Conservation (phyloP, 805 yeast species). For the Saccharomyces paradoxus region DNA sequence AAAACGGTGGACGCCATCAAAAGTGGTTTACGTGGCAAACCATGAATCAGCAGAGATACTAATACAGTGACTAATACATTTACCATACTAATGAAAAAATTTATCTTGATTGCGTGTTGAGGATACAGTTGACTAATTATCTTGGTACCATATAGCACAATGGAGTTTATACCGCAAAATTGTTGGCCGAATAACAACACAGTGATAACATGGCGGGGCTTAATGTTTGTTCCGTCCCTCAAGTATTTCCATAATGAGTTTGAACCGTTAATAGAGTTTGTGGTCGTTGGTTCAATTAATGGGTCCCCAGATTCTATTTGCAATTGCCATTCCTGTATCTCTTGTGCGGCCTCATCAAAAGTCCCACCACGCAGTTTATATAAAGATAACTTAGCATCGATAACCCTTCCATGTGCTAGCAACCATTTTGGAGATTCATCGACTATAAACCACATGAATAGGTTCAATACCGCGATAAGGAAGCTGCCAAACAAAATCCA, state of each 20-base stretch:
- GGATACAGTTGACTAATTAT: constrained; percentile 63
- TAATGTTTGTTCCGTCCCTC: constrained; percentile 40
- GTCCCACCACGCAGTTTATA: not conserved
- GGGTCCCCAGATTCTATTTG: not conserved
- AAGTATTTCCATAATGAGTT: constrained; percentile 37
- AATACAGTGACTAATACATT: constrained; percentile 63
- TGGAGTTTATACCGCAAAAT: constrained; percentile 80
- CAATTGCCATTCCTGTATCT: not conserved
- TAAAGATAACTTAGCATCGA: not conserved
- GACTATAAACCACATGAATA: not conserved
- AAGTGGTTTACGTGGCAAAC: constrained; percentile 61
- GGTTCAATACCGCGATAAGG: not conserved
- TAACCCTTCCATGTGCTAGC: constrained; percentile 17
- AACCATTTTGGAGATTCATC: constrained; percentile 7
- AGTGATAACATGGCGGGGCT: constrained; percentile 54
- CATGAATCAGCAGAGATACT: constrained; percentile 64
- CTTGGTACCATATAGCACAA: constrained; percentile 80
- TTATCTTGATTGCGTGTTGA: constrained; percentile 53
- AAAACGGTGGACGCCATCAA: constrained; percentile 50
- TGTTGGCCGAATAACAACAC: constrained; percentile 75
- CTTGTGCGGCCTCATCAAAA: not conserved
- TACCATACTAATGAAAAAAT: constrained; percentile 60
- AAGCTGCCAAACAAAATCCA: not conserved
- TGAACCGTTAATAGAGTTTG: not conserved
- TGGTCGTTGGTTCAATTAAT: not conserved